These are phyloP conservation scores for Trichosporon sp. DNA, from an alignment of 1,284 basidiomycete genomes.

Conservation along the genomic window DNA sequence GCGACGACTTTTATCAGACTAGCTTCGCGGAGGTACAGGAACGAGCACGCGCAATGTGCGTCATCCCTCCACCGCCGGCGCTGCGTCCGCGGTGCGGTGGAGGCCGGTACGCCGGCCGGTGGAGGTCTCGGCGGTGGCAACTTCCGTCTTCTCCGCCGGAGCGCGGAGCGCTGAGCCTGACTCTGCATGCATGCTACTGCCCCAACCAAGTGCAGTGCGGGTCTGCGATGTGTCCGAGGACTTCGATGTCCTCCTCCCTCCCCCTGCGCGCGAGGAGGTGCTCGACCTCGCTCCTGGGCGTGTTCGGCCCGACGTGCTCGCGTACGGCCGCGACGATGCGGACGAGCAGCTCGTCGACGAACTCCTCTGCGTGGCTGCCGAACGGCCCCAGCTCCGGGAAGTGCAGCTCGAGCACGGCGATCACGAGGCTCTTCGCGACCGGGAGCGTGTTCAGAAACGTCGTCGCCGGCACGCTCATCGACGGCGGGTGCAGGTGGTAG, in stretches of 20 bases:
- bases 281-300: neutral
- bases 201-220: neutral
- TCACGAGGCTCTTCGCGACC: neutral
- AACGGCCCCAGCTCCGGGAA: neutral
- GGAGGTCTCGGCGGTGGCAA: neutral
- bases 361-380: neutral
- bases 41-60: slow-evolving; percentile 3
- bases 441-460: neutral
- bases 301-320: neutral
- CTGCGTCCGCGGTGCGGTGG: neutral
- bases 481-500: neutral
- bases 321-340: neutral
- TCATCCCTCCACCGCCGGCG: neutral
- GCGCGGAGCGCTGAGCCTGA: neutral
- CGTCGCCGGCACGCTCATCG: neutral
- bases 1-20: too few species aligned
- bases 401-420: slow-evolving; percentile 1
- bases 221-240: neutral
- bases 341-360: neutral
- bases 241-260: neutral
- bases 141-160: neutral
- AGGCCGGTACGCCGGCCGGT: neutral
- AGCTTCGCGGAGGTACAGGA: too few species aligned
- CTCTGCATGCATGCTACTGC: neutral
- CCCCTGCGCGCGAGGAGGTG: neutral